Conservation (phyloP, 139 green algal species). For the Limnomonas spitsbergensis region DNA sequence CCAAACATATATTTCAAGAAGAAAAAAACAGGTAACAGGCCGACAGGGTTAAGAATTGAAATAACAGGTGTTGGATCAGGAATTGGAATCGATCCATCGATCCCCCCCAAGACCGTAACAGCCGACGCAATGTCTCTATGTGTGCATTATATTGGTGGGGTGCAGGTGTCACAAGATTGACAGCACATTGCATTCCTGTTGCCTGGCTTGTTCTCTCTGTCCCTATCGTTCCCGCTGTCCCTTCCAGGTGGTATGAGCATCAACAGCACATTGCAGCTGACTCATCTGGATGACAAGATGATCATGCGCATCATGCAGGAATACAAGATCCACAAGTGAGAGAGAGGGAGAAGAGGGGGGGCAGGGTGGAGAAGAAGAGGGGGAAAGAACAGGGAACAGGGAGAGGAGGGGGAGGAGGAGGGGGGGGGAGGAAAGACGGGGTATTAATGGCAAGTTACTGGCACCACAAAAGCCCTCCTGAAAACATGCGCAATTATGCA, state of each 20-base stretch:
- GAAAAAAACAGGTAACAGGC: constrained; percentile 93
- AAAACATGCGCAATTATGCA: neutral
- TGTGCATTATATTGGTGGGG: too few species aligned
- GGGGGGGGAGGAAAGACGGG: neutral
- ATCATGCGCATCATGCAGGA: constrained; percentile 79
- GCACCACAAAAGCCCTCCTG: too few species aligned
- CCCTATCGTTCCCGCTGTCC: too few species aligned
- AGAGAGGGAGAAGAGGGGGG: neutral
- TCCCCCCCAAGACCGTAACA: too few species aligned
- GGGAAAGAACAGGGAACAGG: too few species aligned
- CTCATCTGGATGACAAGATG: constrained; percentile 90
- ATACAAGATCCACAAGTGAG: constrained; percentile 21
- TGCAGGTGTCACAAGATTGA: neutral
- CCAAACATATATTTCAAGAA: constrained; percentile 92
- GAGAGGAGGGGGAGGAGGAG: neutral
- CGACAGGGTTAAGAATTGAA: constrained; percentile 87
- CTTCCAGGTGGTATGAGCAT: constrained; percentile 83
- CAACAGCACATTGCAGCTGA: constrained; percentile 81
- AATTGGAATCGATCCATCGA: too few species aligned
- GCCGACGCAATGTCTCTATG: too few species aligned
- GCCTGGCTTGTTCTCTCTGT: too few species aligned
- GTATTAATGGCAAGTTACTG: too few species aligned
- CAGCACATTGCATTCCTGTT: too few species aligned
- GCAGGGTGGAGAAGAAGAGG: neutral
- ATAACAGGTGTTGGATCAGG: too few species aligned